Percentiles rank a stretch among this genome's conserved stretches.
Conservation (phyloP, 257 asterid genomes). For the Solanum chilense region DNA sequence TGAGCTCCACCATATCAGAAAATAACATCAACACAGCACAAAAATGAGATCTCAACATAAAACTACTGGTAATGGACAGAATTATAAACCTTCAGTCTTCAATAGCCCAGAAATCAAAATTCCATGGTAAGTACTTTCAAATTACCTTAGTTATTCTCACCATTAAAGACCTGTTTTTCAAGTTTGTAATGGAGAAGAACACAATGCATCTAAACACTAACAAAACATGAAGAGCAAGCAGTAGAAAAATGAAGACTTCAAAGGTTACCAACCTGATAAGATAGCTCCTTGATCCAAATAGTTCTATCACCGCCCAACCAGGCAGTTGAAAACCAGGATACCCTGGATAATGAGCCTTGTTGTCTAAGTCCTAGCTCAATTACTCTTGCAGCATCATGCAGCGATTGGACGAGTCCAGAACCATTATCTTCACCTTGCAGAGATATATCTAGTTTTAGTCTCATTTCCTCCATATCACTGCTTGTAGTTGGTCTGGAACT, state of each 20-base stretch:
- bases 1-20: not conserved
- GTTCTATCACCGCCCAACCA: conserved; percentile 87
- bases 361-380: conserved; percentile 80
- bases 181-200: not conserved
- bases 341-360: conserved; percentile 48
- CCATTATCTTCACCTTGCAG: conserved; percentile 63
- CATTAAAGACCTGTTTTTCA: not conserved
- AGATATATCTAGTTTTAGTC: conserved; percentile 57
- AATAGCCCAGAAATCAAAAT: not conserved
- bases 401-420: conserved; percentile 67
- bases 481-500: conserved; percentile 40
- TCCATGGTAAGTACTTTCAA: not conserved
- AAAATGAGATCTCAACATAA: not conserved
- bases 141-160: not conserved
- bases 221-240: not conserved
- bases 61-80: not conserved
- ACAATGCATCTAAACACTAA: not conserved
- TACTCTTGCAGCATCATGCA: conserved; percentile 95
- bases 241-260: not conserved
- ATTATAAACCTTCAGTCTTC: not conserved
- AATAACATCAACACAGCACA: not conserved
- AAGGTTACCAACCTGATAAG: conserved; percentile 67
- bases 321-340: conserved; percentile 77
- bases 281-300: conserved; percentile 77
- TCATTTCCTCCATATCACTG: conserved; percentile 51